These are phyloP conservation scores for Eucommia ulmoides DNA, from an alignment of 257 asterid species.

Conservation along the genomic window DNA sequence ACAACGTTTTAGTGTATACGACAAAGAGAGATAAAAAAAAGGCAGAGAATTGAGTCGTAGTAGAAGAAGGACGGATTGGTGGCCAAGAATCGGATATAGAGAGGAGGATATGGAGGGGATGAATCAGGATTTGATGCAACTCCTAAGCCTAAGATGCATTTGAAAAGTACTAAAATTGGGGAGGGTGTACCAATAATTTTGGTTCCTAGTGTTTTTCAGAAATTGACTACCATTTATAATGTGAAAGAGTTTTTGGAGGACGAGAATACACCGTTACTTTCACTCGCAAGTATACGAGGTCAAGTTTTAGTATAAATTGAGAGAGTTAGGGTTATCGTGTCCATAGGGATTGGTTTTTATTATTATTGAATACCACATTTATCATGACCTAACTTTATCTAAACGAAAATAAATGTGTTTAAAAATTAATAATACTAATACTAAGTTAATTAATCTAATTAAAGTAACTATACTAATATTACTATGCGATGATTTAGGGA, in stretches of 20 bases:
- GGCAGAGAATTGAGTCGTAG: conserved; percentile 54
- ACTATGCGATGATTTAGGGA: too few relatives aligned
- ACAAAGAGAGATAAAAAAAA: conserved; percentile 73
- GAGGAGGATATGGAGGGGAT: conserved; percentile 36
- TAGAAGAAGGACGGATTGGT: conserved; percentile 89
- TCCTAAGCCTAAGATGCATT: conserved; percentile 44
- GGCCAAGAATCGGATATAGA: conserved; percentile 79
- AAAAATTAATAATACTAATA: too few relatives aligned
- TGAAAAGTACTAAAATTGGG: conserved; percentile 59
- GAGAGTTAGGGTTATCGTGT: too few relatives aligned
- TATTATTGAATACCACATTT: too few relatives aligned
- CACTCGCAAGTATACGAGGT: too few relatives aligned
- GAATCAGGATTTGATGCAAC: conserved; percentile 58
- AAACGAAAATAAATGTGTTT: too few relatives aligned
- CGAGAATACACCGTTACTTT: too few relatives aligned
- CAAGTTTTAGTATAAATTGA: too few relatives aligned
- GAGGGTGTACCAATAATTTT: conserved; percentile 94
- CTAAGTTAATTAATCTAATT: too few relatives aligned
- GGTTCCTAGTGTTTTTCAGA: conserved; percentile 92
- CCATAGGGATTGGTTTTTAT: too few relatives aligned
- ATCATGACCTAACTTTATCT: too few relatives aligned
- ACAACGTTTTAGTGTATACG: conserved; percentile 54
- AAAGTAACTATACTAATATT: too few relatives aligned
- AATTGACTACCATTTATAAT: conserved; percentile 78
- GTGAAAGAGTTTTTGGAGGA: conserved; percentile 97